A percentile compares a stretch with the other conserved stretches of the same genome.
phyloP scores from a whole-genome alignment of 2,329 filamentous ascomycete species.

The Aureobasidium subglaciale region DNA sequence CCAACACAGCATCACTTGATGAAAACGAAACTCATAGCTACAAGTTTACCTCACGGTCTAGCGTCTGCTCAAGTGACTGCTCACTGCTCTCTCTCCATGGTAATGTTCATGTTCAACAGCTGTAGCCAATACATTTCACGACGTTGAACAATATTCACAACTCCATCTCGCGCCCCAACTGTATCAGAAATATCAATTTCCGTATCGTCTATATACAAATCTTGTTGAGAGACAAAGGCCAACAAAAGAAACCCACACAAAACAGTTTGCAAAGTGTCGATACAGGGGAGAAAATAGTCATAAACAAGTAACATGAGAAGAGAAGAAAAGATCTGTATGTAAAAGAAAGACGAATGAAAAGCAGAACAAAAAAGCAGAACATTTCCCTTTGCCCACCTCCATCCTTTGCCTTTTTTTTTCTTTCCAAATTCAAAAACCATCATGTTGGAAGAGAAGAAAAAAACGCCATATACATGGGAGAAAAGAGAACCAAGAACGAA shows the following conservation, averaged over 20 bases:
- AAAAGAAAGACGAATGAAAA: not conserved
- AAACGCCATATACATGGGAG: not conserved
- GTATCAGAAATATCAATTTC: too few relatives aligned
- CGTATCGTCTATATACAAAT: not conserved
- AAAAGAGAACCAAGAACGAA: not conserved
- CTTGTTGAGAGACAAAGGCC: too few relatives aligned
- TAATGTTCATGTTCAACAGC: too few relatives aligned
- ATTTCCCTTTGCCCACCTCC: not conserved
- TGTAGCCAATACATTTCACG: too few relatives aligned
- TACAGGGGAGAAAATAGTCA: not conserved
- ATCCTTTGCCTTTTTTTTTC: not conserved
- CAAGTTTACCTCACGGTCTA: not conserved
- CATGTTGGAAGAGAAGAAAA: not conserved
- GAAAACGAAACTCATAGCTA: not conserved
- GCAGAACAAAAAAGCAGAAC: not conserved
- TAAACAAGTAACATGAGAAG: not conserved
- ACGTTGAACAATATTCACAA: too few relatives aligned
- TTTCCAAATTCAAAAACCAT: not conserved
- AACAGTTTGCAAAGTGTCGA: too few relatives aligned
- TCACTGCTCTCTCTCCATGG: too few relatives aligned
- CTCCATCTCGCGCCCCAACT: too few relatives aligned
- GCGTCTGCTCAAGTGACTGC: too few relatives aligned
- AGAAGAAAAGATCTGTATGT: not conserved
- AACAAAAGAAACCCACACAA: too few relatives aligned
- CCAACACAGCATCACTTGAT: not conserved